Base-by-base conservation (phyloP, 2,329 filamentous ascomycete genomes). In the Colletotrichum simmondsii region DNA sequence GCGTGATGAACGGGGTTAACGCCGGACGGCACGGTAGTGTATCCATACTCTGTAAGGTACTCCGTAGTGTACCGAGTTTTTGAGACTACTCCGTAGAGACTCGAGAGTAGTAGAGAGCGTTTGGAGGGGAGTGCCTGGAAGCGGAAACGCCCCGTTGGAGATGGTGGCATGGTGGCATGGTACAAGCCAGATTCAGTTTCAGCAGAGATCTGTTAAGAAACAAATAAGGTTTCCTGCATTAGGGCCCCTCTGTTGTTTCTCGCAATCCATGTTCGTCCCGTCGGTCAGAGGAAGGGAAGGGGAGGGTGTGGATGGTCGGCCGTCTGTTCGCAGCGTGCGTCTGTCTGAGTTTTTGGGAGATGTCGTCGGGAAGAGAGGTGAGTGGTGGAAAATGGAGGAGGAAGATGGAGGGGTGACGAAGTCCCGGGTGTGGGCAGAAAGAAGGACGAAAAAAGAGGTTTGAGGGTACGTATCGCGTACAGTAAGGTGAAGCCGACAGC, bases 151-250 rank as follows among this genome's bases (percentile, higher is more conserved):
- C 60, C 54, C 42, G 65, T 68, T 60, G 61, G 69, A 63, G 53
- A 56, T 60, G 19, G 42, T n/a, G 42, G 19, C 42, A 42, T 42
- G 37, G 37, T 42, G 37, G 37, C 37, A 42, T 42, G 37, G 70
- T 65, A 58, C 59, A 60, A 65, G 46, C 65, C 65, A 69, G 70
- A 65, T 65, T 54, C 52, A 72, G 65, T 69, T 66, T 71, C 52
- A 66, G 57, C 37, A 54, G 68, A 67, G 62, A 62, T 71, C 63
- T 59, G 30, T 46, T 26, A 56, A 64, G 69, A 74, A 74, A 74
- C 64, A 71, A 73, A 64, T 69, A 73, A 68, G 72, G 72, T 72
- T 74, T 74, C 69, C 56, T 74, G 72, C 68, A 64, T 68, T 68
- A 68, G 58, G 60, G 52, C 56, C 61, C 71, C 46, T 57, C 67